Conservation (phyloP, 495 filamentous ascomycete genomes). For the Hyaloscypha variabilis region DNA sequence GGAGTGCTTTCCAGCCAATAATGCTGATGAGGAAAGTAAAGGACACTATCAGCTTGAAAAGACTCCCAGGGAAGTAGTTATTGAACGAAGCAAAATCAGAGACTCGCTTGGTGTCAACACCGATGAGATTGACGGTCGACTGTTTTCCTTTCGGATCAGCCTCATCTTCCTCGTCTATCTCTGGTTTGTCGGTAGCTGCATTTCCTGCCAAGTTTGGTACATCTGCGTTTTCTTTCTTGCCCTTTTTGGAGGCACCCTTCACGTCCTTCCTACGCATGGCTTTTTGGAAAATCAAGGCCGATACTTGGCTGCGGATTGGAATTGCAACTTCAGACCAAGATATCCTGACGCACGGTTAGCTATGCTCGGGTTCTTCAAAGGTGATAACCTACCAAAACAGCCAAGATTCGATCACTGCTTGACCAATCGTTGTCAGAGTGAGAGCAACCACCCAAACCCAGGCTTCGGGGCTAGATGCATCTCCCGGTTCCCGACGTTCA, state of each 20-base stretch:
- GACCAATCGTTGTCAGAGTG: slow-evolving; percentile 55
- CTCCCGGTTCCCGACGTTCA: slow-evolving; percentile 55
- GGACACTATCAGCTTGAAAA: slow-evolving; percentile 65
- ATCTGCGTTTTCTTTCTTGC: slow-evolving; percentile 38
- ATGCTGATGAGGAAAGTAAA: slow-evolving; percentile 66
- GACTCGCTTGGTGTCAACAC: slow-evolving; percentile 75
- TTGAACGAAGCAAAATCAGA: slow-evolving; percentile 70
- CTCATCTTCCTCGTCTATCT: slow-evolving; percentile 52
- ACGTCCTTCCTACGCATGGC: slow-evolving; percentile 80
- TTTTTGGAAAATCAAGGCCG: slow-evolving; percentile 76
- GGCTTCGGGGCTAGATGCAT: slow-evolving; percentile 43
- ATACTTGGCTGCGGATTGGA: slow-evolving; percentile 69
- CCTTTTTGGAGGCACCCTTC: slow-evolving; percentile 52
- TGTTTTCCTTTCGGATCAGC: slow-evolving; percentile 68
- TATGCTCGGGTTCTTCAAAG: neutral
- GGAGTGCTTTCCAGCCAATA: slow-evolving; percentile 71
- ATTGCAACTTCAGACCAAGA: slow-evolving; percentile 64
- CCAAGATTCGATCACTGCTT: slow-evolving; percentile 62
- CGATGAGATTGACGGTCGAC: slow-evolving; percentile 77
- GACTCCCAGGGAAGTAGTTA: slow-evolving; percentile 62
- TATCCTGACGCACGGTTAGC: slow-evolving; percentile 28
- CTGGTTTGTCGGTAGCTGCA: slow-evolving; percentile 22
- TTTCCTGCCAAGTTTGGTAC: slow-evolving; percentile 15
- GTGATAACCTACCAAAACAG: slow-evolving; percentile 51
- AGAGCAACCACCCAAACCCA: slow-evolving; percentile 73